phyloP scores from a whole-genome alignment of 2,329 filamentous ascomycete genomes.

The Colletotrichum noveboracense region DNA sequence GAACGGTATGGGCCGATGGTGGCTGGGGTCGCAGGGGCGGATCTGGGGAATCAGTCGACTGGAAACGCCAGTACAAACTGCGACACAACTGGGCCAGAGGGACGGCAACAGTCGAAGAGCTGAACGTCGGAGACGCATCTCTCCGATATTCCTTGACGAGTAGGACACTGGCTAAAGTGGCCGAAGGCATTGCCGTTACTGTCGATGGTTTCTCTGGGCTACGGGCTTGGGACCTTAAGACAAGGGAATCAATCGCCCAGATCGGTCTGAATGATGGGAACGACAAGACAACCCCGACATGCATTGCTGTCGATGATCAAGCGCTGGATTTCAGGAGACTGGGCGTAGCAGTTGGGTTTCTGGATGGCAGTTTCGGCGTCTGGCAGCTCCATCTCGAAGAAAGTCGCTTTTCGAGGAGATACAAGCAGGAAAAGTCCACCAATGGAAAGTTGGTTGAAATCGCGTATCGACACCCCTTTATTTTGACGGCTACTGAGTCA shows the following conservation, averaged over 20 bases:
- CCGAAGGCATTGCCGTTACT: slow-evolving; percentile 79
- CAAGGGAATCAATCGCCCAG: slow-evolving; percentile 63
- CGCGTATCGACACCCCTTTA: slow-evolving; percentile 75
- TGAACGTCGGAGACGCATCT: slow-evolving; percentile 59
- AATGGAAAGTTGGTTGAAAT: slow-evolving; percentile 73
- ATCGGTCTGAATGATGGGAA: slow-evolving; percentile 34
- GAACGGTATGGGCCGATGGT: slow-evolving; percentile 49
- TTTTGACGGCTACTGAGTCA: slow-evolving; percentile 78
- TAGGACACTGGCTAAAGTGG: slow-evolving; percentile 65
- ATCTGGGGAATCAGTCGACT: slow-evolving; percentile 70
- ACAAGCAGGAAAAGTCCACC: slow-evolving; percentile 65
- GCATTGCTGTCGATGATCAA: slow-evolving; percentile 68
- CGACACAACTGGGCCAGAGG: slow-evolving; percentile 91
- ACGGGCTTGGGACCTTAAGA: slow-evolving; percentile 78
- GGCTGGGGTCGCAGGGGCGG: slow-evolving; percentile 46
- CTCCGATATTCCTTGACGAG: neutral
- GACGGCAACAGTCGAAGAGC: slow-evolving; percentile 79
- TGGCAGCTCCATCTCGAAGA: slow-evolving; percentile 63
- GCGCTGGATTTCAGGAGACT: slow-evolving; percentile 48
- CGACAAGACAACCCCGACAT: slow-evolving; percentile 54
- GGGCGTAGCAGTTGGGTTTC: slow-evolving; percentile 72
- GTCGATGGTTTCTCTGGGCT: slow-evolving; percentile 74
- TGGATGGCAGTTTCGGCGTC: slow-evolving; percentile 73
- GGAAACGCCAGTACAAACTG: slow-evolving; percentile 89
- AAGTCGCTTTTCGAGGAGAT: slow-evolving; percentile 51